phyloP scores from a whole-genome alignment of 192 early-diverging fungal genomes.

The Jimgerdemannia lactiflua region DNA sequence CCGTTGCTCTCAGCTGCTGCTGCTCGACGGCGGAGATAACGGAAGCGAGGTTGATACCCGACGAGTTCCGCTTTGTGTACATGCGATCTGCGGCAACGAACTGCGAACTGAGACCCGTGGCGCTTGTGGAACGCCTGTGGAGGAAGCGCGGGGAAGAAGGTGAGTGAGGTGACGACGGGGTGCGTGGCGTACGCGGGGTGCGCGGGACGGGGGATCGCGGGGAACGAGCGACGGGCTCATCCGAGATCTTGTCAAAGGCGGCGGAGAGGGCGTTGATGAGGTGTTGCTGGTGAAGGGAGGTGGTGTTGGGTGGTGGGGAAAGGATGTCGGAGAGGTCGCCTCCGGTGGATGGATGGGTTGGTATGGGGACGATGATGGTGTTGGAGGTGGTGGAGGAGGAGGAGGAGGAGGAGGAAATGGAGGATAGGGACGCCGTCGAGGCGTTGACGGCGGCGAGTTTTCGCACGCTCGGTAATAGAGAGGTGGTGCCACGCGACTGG shows the following conservation, averaged over 20 bases:
- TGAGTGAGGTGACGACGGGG: background rate
- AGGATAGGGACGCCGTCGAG: conserved; percentile 10
- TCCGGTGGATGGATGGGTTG: background rate
- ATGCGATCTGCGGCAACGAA: background rate
- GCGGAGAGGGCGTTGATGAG: background rate
- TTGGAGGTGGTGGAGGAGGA: background rate
- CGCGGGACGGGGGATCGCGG: conserved; percentile 3
- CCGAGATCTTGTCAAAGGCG: background rate
- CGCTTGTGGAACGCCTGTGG: background rate
- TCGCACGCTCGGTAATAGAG: no score
- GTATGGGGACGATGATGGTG: background rate
- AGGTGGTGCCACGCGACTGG: background rate
- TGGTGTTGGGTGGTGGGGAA: background rate
- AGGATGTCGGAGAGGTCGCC: background rate
- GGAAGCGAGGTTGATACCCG: background rate
- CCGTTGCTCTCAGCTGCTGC: background rate
- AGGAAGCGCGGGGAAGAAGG: background rate
- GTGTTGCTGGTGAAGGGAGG: background rate
- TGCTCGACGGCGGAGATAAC: background rate
- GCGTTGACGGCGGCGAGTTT: conserved; percentile 14
- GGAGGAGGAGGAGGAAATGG: conserved; percentile 4
- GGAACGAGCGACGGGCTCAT: background rate
- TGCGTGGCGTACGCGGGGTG: background rate
- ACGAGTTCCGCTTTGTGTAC: background rate
- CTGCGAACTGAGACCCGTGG: background rate